Evolutionary conservation across 73 alveolate genomes (phyloP).

Genomic region (Paramecium tetraurelia): DNA sequence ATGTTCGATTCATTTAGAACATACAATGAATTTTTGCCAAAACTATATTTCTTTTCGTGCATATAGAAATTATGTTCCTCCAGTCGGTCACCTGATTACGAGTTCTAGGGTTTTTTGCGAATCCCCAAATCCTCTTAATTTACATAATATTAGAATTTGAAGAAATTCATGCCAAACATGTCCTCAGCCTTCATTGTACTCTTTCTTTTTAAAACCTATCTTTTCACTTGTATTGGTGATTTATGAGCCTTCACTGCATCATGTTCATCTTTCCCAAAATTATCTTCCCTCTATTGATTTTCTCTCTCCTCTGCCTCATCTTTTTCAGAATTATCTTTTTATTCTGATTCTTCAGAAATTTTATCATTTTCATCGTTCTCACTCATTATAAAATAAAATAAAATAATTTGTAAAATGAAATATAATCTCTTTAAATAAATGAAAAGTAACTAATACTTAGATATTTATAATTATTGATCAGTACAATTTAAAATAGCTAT

Average conservation of each 20-base stretch:
- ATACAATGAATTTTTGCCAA: neutral
- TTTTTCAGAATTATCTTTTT: neutral
- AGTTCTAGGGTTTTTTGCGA: neutral
- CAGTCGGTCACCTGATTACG: neutral
- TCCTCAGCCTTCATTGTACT: conserved; percentile 18
- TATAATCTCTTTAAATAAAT: neutral
- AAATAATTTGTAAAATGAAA: neutral
- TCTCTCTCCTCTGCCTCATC: conserved; percentile 14
- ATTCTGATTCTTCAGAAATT: conserved; percentile 25
- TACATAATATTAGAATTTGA: neutral
- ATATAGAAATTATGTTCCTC: conserved; percentile 13
- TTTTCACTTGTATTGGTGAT: neutral
- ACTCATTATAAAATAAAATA: neutral
- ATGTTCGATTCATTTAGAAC: neutral
- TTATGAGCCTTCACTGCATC: neutral
- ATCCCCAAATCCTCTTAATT: conserved; percentile 10
- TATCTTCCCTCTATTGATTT: neutral
- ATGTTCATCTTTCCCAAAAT: neutral
- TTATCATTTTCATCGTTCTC: neutral
- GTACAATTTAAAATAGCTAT: neutral
- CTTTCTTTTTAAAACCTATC: neutral
- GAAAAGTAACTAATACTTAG: neutral
- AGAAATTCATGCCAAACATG: conserved; percentile 18
- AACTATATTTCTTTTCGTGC: conserved; percentile 34
- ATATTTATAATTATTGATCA: neutral